Evolutionary conservation across 202 grass and related monocot species (phyloP).

Genomic region (Cymbopogon flexuosus): DNA sequence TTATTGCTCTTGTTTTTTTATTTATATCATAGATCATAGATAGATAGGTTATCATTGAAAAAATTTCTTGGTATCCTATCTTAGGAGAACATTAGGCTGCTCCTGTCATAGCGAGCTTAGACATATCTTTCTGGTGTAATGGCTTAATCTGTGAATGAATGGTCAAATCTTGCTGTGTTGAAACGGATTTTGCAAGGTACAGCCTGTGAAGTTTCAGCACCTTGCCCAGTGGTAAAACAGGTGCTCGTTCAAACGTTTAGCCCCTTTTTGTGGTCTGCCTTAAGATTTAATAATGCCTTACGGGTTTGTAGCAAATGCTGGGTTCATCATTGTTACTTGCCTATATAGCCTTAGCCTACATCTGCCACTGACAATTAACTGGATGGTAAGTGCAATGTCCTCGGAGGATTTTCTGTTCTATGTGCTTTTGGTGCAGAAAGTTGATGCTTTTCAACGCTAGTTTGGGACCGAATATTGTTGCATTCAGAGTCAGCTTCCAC

Average conservation of each 20-base stretch:
- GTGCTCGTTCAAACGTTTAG: background rate
- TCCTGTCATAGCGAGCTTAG: slow-evolving; percentile 24
- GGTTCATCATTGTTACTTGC: background rate
- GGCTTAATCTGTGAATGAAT: background rate
- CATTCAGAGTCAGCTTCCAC: background rate
- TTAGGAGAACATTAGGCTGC: slow-evolving; percentile 11
- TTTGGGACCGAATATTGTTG: background rate
- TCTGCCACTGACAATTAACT: background rate
- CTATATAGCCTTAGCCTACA: background rate
- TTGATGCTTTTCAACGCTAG: background rate
- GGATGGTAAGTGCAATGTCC: background rate
- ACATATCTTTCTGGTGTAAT: background rate
- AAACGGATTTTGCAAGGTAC: background rate
- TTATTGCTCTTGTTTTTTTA: background rate
- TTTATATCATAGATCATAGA: background rate
- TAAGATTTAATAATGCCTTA: background rate
- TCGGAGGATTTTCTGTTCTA: background rate
- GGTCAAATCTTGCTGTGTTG: background rate
- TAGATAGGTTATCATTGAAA: slow-evolving; percentile 2
- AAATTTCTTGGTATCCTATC: background rate
- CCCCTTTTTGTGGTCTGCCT: background rate
- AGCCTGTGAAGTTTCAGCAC: background rate
- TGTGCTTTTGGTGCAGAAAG: background rate
- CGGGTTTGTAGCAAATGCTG: background rate
- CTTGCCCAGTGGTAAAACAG: background rate